Base-by-base conservation (phyloP, 495 filamentous ascomycete species). In the Aspergillus taichungensis region DNA sequence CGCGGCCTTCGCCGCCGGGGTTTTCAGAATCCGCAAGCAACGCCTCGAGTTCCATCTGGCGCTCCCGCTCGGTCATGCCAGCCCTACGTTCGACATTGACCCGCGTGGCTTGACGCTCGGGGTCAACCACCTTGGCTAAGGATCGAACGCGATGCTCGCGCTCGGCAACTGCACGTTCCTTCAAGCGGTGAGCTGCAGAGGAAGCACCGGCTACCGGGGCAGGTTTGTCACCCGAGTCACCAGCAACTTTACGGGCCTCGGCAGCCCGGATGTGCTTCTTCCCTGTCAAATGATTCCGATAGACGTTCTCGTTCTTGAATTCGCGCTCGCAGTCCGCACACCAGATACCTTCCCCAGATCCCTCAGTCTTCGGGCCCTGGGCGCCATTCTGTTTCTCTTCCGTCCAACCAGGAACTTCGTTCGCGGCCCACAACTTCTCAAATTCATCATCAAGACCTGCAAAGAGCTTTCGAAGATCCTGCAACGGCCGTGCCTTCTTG, bases 271-370 rank as follows among this genome's bases (percentile, higher is more conserved):
- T 81, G 59, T 98, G 92, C 61, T 95, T 96, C 70, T 94, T 90
- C 13, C 88, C 88, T 0, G 66, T 84, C 52, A 97, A 72, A 62
- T 98, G 92, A 32, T 77, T 80, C 54, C 86, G 87, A 69, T 94
- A 95, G 37, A 95, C 88, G 57, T 94, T 95, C 40, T 92, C 84
- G 50, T 95, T 97, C 61, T 84, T 88, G 68, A 96, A 98, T 35
- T 88, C 86, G 63, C 88, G 96, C 54, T 87, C 84, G 66, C 92
- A 98, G 46, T 88, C 87, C 1, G 79, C 68, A 53, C 92, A 98
- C 82, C 83, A 97, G 27, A 84, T 74, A 1, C 83, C 87, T 29
- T 88, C 85, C 0, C 78, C 76, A 4, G 75, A 72, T n/a, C 74
- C 80, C 54, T 76, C 71, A 0, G 71, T 68, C 49, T 73, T 71